A percentile compares a stretch with the other conserved stretches of the same genome.
Conservation (phyloP, 2,329 filamentous ascomycete genomes). For the Venturia carpophila region DNA sequence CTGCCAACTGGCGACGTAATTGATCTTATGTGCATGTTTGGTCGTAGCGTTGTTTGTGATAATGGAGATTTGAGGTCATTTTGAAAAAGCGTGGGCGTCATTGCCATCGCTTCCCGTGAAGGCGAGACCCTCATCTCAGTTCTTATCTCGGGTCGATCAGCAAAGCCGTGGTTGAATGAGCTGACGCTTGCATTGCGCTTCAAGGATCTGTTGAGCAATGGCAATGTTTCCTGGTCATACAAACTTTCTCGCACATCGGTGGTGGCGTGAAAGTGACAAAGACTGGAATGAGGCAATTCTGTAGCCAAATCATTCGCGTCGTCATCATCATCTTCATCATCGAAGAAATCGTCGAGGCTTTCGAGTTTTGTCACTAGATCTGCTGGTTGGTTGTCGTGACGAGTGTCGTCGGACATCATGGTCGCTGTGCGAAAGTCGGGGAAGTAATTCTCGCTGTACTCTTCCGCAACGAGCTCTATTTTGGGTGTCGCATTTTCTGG, state of each 20-base stretch:
- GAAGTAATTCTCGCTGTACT: conserved; percentile 71
- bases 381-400: conserved; percentile 32
- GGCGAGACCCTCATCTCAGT: conserved; percentile 16
- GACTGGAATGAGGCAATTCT: background rate
- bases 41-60: conserved; percentile 36
- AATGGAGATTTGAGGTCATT: conserved; percentile 23
- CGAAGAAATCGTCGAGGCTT: conserved; percentile 49
- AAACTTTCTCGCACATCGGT: conserved; percentile 53
- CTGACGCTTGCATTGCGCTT: conserved; percentile 61
- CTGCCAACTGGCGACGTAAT: conserved; percentile 69
- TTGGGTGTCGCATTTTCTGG: conserved; percentile 68
- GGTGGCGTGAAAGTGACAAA: conserved; percentile 20
- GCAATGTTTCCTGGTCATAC: conserved; percentile 88
- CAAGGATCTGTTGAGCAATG: conserved; percentile 77
- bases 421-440: conserved; percentile 72
- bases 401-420: conserved; percentile 81
- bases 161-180: conserved; percentile 82
- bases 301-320: conserved; percentile 30
- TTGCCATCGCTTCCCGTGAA: conserved; percentile 39
- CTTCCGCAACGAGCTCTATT: conserved; percentile 86
- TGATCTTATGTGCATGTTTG: conserved; percentile 69
- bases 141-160: conserved; percentile 44
- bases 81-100: conserved; percentile 50
- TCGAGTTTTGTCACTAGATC: conserved; percentile 61
- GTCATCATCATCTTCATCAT: conserved; percentile 37